Conservation (phyloP, 192 early-diverging fungal species). For the Cladochytrium replicatum region DNA sequence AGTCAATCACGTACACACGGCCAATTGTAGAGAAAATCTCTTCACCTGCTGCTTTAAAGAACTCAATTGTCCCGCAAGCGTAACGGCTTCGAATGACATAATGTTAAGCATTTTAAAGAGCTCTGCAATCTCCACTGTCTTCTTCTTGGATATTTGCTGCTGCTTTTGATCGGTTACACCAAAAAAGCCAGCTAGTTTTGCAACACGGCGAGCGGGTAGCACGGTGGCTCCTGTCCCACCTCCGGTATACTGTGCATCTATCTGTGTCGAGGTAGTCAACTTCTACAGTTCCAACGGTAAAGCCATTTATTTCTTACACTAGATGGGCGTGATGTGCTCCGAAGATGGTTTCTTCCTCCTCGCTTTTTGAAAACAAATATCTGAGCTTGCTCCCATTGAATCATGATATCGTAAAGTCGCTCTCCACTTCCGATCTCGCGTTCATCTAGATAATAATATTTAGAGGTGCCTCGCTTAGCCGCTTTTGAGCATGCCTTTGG, state of each 20-base stretch:
- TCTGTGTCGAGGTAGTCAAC: too few relatives aligned
- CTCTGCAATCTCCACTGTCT: constrained; percentile 8
- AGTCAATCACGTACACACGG: too few relatives aligned
- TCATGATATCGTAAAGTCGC: constrained; percentile 28
- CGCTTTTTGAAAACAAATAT: constrained; percentile 33
- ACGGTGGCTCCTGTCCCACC: too few relatives aligned
- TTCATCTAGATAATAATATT: constrained; percentile 9
- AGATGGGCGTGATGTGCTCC: too few relatives aligned
- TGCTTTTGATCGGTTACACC: constrained; percentile 11
- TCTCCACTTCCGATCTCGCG: constrained; percentile 17
- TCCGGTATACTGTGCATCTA: too few relatives aligned
- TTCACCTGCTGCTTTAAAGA: background rate
- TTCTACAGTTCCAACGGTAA: too few relatives aligned
- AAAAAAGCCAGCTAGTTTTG: constrained; percentile 33
- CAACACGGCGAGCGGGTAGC: too few relatives aligned
- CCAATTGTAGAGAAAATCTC: too few relatives aligned
- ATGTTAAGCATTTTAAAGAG: constrained; percentile 20
- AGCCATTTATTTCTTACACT: background rate
- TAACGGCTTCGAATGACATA: background rate
- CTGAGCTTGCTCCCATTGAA: constrained; percentile 20
- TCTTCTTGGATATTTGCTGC: background rate
- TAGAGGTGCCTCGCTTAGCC: background rate
- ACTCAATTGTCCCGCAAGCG: background rate
- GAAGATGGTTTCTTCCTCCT: too few relatives aligned
- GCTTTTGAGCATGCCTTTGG: constrained; percentile 9